phyloP scores from a whole-genome alignment of 331 rosid genomes.

The Malus hybrid region DNA sequence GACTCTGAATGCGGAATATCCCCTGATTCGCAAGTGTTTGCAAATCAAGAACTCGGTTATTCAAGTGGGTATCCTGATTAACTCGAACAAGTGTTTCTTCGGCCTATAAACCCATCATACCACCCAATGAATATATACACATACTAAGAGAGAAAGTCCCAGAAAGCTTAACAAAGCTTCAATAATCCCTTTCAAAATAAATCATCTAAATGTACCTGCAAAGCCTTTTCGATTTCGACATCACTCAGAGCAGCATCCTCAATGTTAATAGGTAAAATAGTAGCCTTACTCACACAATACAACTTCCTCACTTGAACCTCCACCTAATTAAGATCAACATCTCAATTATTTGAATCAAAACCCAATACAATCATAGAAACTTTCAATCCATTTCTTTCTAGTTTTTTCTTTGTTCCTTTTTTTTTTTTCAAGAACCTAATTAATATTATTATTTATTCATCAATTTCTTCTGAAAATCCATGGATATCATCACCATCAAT shows the following conservation, averaged over 20 bases:
- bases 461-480: too few relatives aligned
- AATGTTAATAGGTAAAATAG: conserved; percentile 46
- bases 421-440: too few relatives aligned
- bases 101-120: conserved; percentile 41
- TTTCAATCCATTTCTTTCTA: too few relatives aligned
- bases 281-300: conserved; percentile 48
- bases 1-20: conserved; percentile 68
- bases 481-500: too few relatives aligned
- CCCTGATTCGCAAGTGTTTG: conserved; percentile 90
- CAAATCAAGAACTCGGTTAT: conserved; percentile 63
- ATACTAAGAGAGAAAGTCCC: background rate
- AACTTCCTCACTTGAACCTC: conserved; percentile 80
- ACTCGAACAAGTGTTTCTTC: conserved; percentile 88
- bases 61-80: conserved; percentile 90
- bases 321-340: conserved; percentile 32
- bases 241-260: conserved; percentile 93
- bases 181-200: background rate
- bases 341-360: too few relatives aligned
- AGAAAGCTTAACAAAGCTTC: background rate
- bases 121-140: conserved; percentile 9
- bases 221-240: conserved; percentile 64
- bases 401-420: too few relatives aligned
- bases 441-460: too few relatives aligned
- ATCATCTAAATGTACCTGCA: conserved; percentile 36
- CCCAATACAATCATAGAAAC: too few relatives aligned